These are phyloP conservation scores for Suillus americanus DNA, from an alignment of 768 basidiomycete species.

Conservation along the genomic window DNA sequence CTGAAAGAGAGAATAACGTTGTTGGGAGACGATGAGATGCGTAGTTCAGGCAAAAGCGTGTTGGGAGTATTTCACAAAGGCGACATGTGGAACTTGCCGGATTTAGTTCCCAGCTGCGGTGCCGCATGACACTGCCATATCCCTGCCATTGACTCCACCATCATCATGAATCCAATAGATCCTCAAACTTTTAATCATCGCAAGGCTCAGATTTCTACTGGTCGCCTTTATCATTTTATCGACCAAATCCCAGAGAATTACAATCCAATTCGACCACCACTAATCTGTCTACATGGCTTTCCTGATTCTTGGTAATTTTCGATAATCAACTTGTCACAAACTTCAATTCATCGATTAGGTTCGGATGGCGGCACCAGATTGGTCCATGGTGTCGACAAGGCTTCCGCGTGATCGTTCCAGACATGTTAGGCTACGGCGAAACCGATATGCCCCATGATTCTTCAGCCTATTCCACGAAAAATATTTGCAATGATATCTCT, in stretches of 20 bases:
- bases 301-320: slow-evolving; percentile 54
- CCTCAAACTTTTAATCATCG: slow-evolving; percentile 51
- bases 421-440: slow-evolving; percentile 59
- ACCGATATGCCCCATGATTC: slow-evolving; percentile 60
- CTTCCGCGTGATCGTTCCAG: slow-evolving; percentile 57
- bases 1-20: slow-evolving; percentile 14
- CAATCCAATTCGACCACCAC: slow-evolving; percentile 39
- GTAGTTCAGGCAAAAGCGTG: slow-evolving; percentile 17
- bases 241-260: slow-evolving; percentile 58
- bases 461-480: slow-evolving; percentile 58
- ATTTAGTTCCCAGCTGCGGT: slow-evolving; percentile 20
- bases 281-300: slow-evolving; percentile 81
- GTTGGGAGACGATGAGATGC: slow-evolving; percentile 10
- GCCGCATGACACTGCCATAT: slow-evolving; percentile 23
- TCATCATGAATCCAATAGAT: slow-evolving; percentile 12
- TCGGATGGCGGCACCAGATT: slow-evolving; percentile 77
- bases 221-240: slow-evolving; percentile 67
- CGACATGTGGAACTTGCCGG: slow-evolving; percentile 26
- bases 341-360: slow-evolving; percentile 39
- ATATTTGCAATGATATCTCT: slow-evolving; percentile 59
- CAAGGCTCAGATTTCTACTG: slow-evolving; percentile 52
- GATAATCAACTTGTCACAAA: slow-evolving; percentile 1
- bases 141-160: slow-evolving; percentile 10
- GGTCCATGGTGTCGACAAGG: slow-evolving; percentile 63
- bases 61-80: slow-evolving; percentile 29